Evolutionary conservation across 2,329 filamentous ascomycete genomes (phyloP), one percentile per base, ranked within the genome.

Genomic region (Epichloe coenophiala): DNA sequence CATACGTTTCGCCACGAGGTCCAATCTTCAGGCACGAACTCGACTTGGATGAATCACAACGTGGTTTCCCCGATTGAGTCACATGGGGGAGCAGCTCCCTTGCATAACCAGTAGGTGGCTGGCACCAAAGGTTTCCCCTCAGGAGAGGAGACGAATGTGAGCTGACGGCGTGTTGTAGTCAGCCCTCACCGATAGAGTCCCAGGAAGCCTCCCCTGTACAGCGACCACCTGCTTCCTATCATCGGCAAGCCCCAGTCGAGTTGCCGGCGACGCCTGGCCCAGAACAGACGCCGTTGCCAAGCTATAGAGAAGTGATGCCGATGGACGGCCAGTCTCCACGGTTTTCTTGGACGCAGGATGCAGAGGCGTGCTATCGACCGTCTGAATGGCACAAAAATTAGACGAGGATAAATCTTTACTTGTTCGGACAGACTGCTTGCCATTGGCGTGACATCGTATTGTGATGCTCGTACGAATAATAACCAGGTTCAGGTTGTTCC

Each of bases 271-370:
- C 60, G 7, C 47, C 52, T 1, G 60, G 63, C 4, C 63, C 61
- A 1, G 61, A 39, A 9, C 4, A 58, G 1, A 60, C 65, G 19
- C 63, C 64, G 13, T 56, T 66, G n/a, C 69, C 69, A 1, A 54
- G 36, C 3, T 52, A 31, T 68, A 68, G 43, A 56, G 56, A 39
- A 54, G 54, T 12, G 23, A 45, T 37, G 45, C 54, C 21, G 6
- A 35, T 7, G 3, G 17, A 21, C 17, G 27, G 19, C 12, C 43
- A 37, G 37, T 46, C 40, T 27, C 38, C 55, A 52, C 55, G 54
- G 46, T 49, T 65, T 39, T 69, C 64, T 9, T 70, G 64, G 63
- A 51, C 56, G 8, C 58, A 59, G 12, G 47, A 38, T 6, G 57
- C 59, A 6, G 64, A 66, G 55, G 52, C 57, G 8, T 53, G 53